Base-by-base conservation (phyloP, 805 yeast genomes). In the Starmerella ratchasimensis region DNA sequence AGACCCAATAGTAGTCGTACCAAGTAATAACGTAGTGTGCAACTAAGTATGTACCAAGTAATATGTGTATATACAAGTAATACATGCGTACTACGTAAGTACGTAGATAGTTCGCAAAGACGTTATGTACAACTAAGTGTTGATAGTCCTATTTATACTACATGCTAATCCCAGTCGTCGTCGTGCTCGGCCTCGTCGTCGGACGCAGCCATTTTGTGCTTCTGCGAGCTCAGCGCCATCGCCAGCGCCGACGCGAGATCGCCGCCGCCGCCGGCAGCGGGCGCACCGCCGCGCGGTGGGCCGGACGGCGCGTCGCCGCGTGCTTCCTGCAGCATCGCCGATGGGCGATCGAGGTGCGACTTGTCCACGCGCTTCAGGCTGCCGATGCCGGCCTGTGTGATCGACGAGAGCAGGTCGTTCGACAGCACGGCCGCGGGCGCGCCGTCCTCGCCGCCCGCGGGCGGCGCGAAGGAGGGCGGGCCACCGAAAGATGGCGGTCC, bases 131-230 rank as follows among this genome's bases (percentile, higher is more conserved):
- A n/a, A n/a, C n/a, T n/a, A n/a, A n/a, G n/a, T n/a, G n/a, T n/a
- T n/a, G n/a, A n/a, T n/a, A 13, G 33, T 6, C 6, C 18, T 20
- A n/a, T n/a, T 8, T 13, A 26, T 13, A 10, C 28, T 14, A 26
- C 9, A 8, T 29, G 16, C 39, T 24, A 68, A 60, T 20, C 58
- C 83, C 83, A 77, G 37, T 82, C 94, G 37, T 71, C 78, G 37
- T 71, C 77, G 17, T 71, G 77, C 42, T 80, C 86, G 46, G 80
- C 90, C 48, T 80, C 93, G 42, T 79, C 90, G 46, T 83, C 94
- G 47, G 83, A 75, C 15, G 67, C 72, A 1, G 80, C 69, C 6
- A 88, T 93, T 56, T 82, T 83, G 16, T 71, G 73, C 59, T 88
- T 88, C 53, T 96, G 70, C 39, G 73, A 71, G 50, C 68, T 80